phyloP scores from a whole-genome alignment of 768 basidiomycete genomes.

The Kwoniella dendrophila region DNA sequence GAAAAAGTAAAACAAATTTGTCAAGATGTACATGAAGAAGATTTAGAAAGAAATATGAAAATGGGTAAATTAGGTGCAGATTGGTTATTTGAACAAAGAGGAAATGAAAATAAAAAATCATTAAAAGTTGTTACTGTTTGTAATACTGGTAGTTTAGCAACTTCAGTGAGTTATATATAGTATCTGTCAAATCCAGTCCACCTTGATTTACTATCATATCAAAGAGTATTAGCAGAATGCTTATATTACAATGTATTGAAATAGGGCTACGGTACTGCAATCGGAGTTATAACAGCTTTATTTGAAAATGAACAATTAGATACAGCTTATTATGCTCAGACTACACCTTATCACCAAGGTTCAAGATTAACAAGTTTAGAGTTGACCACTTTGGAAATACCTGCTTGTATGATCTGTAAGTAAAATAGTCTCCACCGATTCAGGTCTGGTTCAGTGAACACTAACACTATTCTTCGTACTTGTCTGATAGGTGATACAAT shows the following conservation, averaged over 20 bases:
- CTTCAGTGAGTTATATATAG: slow-evolving; percentile 65
- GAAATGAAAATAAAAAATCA: slow-evolving; percentile 59
- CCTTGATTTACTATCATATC: too few species aligned
- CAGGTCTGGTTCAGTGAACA: neutral
- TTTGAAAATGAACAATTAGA: slow-evolving; percentile 75
- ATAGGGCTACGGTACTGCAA: slow-evolving; percentile 94
- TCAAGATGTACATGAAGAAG: slow-evolving; percentile 75
- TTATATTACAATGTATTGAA: too few species aligned
- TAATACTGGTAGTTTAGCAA: slow-evolving; percentile 95
- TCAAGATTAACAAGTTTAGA: slow-evolving; percentile 85
- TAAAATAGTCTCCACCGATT: neutral
- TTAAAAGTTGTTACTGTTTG: slow-evolving; percentile 90
- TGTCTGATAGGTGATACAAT: slow-evolving; percentile 70
- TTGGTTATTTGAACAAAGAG: slow-evolving; percentile 65
- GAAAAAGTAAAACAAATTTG: slow-evolving; percentile 71
- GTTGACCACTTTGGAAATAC: slow-evolving; percentile 77
- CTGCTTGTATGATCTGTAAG: slow-evolving; percentile 84
- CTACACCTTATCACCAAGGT: slow-evolving; percentile 67
- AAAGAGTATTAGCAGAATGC: too few species aligned
- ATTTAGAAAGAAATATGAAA: slow-evolving; percentile 77
- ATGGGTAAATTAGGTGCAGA: slow-evolving; percentile 86
- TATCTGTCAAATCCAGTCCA: too few species aligned
- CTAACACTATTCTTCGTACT: neutral
- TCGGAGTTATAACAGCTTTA: slow-evolving; percentile 89
- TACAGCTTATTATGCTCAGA: slow-evolving; percentile 89